A percentile compares a stretch with the other conserved stretches of the same genome.
Evolutionary conservation across 495 filamentous ascomycete species (phyloP).

Genomic region (Xylaria longipes): DNA sequence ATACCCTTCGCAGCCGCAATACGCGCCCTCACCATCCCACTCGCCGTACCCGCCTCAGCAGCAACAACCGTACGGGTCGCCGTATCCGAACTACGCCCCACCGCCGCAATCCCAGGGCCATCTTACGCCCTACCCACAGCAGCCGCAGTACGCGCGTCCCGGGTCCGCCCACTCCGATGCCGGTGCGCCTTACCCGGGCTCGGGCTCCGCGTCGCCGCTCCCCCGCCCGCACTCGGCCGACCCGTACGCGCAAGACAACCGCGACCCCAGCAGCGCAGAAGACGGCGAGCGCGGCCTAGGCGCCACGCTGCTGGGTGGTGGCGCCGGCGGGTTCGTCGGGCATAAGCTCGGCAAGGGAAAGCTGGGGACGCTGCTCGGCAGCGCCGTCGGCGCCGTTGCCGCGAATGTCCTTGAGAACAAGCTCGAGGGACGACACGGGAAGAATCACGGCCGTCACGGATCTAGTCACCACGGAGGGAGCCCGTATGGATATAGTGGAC

Average conservation of each 20-base stretch:
- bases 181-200: not conserved
- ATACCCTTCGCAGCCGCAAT: constrained; percentile 38
- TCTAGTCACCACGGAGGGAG: not conserved
- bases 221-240: constrained; percentile 35
- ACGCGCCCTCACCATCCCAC: constrained; percentile 29
- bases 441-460: constrained; percentile 8
- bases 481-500: not conserved
- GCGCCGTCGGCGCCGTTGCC: constrained; percentile 61
- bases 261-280: constrained; percentile 22
- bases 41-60: constrained; percentile 35
- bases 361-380: constrained; percentile 56
- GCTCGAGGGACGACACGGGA: constrained; percentile 39
- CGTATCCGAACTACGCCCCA: constrained; percentile 36
- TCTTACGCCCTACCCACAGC: constrained; percentile 31
- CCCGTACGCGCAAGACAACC: constrained; percentile 27
- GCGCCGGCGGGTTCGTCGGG: constrained; percentile 58
- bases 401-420: constrained; percentile 61
- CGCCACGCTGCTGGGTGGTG: constrained; percentile 60
- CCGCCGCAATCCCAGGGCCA: constrained; percentile 27
- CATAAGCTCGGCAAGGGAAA: constrained; percentile 54
- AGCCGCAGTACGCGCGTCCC: constrained; percentile 33
- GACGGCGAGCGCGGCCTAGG: constrained; percentile 61
- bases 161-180: constrained; percentile 34
- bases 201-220: constrained; percentile 10
- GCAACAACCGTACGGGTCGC: constrained; percentile 7